A percentile compares a stretch with the other conserved stretches of the same genome.
Conservation (phyloP, 2,329 filamentous ascomycete species). For the Aspergillus neotritici region DNA sequence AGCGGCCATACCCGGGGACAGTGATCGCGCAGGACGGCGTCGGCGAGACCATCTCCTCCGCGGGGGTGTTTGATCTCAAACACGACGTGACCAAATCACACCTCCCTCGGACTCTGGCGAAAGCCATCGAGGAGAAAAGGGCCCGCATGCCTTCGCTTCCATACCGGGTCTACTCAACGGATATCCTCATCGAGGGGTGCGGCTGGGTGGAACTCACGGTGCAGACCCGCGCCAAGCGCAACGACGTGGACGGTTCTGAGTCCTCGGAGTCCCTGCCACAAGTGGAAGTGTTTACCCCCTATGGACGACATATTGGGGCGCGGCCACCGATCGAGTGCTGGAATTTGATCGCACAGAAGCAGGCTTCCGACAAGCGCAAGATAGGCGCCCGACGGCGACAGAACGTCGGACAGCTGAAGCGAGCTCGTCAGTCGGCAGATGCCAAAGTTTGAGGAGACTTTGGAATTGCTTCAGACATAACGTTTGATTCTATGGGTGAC, state of each 20-base stretch:
- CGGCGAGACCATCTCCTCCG: conserved; percentile 57
- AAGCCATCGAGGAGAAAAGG: conserved; percentile 61
- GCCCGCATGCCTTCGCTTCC: conserved; percentile 51
- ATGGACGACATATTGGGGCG: conserved; percentile 68
- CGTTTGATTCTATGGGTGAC: neutral
- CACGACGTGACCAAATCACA: conserved; percentile 80
- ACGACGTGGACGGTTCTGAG: conserved; percentile 15
- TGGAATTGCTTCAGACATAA: neutral
- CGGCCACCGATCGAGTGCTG: conserved; percentile 31
- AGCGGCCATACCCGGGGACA: conserved; percentile 53
- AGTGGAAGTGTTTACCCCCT: conserved; percentile 78
- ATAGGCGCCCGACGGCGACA: conserved; percentile 16
- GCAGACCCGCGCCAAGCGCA: conserved; percentile 62
- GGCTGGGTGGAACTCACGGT: conserved; percentile 88
- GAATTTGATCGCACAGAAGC: conserved; percentile 29
- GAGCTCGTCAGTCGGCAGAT: conserved; percentile 7
- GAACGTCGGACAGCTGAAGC: conserved; percentile 22
- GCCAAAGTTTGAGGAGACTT: neutral
- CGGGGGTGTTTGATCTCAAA: conserved; percentile 67
- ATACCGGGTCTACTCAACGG: conserved; percentile 71
- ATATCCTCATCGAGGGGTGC: conserved; percentile 84
- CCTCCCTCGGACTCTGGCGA: conserved; percentile 65
- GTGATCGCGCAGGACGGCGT: conserved; percentile 59
- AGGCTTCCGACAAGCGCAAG: conserved; percentile 27
- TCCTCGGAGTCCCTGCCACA: conserved; percentile 46